Base-by-base conservation (phyloP, 1,284 basidiomycete species). In the Ceraceosorus guamensis region DNA sequence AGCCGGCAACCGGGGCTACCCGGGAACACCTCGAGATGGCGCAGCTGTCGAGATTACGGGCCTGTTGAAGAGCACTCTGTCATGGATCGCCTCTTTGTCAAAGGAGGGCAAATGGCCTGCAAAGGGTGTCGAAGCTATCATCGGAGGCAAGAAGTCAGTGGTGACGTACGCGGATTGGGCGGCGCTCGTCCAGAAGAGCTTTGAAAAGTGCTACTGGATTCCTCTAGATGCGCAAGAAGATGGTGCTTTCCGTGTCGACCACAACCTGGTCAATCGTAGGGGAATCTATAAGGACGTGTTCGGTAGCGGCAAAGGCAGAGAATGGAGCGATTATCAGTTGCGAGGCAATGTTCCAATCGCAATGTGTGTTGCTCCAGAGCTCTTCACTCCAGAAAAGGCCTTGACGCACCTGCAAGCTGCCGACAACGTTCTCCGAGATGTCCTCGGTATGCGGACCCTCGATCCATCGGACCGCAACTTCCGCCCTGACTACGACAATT, bases 221-320 rank as follows among this genome's bases (percentile, higher is more conserved):
- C 93, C 92, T 11, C 61, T 81, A n/a, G 88, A 92, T 73, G 81
- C 86, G 0, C 72, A 79, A 8, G 83, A 89, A 30, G 92, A 98
- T 73, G 63, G 70, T 6, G 79, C 84, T 41, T 91, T 90, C 79
- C 81, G 82, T 55, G 77, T 96, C 62, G 81, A 90, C 70, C 65
- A 87, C 1, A 80, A 74, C 33, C 78, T 96, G 35, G 81, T 96
- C 63, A 89, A 91, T 77, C 87, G 90, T 30, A 83, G 93, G 49
- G 93, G 93, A 4, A 93, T 97, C 76, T 98, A 98, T 82, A 98
- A 98, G 81, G 93, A 98, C 71, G 91, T 97, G 5, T 89, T 87
- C 67, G 90, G 73, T 6, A 62, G 60, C 5, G 67, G 68, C 34
- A 64, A 63, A 47, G 68, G 68, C 8, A 57, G 70, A 16, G 89